phyloP scores from a whole-genome alignment of 2,329 filamentous ascomycete species.

The Cladosporium sp. region DNA sequence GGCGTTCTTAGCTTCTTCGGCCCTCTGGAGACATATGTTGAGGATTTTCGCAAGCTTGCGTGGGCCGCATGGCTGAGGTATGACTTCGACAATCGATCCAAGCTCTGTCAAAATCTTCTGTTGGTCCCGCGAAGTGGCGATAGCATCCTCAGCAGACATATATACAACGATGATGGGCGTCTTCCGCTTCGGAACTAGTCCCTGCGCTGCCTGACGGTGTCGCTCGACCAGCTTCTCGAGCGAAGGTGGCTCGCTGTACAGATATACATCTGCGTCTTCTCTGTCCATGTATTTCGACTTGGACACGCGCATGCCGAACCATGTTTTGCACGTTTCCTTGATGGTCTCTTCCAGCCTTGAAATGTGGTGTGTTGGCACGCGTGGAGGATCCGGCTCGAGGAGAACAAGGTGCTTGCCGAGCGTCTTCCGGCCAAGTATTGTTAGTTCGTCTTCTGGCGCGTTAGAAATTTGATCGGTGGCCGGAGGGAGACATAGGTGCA shows the following conservation, averaged over 20 bases:
- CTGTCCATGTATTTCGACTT: slow-evolving; percentile 25
- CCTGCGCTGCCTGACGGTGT: slow-evolving; percentile 17
- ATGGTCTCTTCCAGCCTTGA: slow-evolving; percentile 29
- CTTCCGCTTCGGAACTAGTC: slow-evolving; percentile 4
- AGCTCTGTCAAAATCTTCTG: slow-evolving; percentile 25
- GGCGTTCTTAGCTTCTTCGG: slow-evolving; percentile 22
- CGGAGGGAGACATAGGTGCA: slow-evolving; percentile 26
- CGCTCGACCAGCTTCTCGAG: slow-evolving; percentile 27
- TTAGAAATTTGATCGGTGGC: slow-evolving; percentile 19
- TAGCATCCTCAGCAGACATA: slow-evolving; percentile 38
- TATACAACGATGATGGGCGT: slow-evolving; percentile 41
- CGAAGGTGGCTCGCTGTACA: slow-evolving; percentile 31
- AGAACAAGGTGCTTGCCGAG: slow-evolving; percentile 28
- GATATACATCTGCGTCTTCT: slow-evolving; percentile 28
- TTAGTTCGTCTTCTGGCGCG: slow-evolving; percentile 23
- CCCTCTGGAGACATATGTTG: slow-evolving; percentile 34
- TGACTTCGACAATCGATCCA: slow-evolving; percentile 36
- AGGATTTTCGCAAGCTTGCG: slow-evolving; percentile 44
- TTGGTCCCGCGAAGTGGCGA: slow-evolving; percentile 28
- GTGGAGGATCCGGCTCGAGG: slow-evolving; percentile 23
- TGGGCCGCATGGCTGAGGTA: slow-evolving; percentile 43
- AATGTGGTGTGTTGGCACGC: slow-evolving; percentile 22
- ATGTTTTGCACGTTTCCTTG: slow-evolving; percentile 26
- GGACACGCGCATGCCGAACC: slow-evolving; percentile 31
- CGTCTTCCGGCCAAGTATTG: slow-evolving; percentile 22